Evolutionary conservation across 202 grass and related monocot species (phyloP), one percentile per base, ranked within the genome.

Genomic region (Panicum hallii): DNA sequence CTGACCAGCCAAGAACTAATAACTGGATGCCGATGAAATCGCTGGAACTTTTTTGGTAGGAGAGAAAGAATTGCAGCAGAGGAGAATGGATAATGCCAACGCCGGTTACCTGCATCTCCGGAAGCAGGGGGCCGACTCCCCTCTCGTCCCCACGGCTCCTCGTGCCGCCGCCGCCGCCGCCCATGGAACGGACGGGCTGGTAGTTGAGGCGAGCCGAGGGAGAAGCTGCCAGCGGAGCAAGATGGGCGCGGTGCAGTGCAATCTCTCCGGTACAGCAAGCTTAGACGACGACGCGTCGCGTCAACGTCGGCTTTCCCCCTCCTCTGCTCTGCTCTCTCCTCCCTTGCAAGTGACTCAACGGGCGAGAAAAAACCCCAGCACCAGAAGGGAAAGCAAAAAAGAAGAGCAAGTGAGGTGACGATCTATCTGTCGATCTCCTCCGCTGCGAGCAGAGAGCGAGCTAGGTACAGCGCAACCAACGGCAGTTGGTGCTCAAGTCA

Each of bases 391-490:
- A 42, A 4, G 7, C n/a, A 38, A 8, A 16, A 5, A 76, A 57
- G 6, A 56, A 9, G 9, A 3, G 47, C 47, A 11, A 41, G 10
- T 5, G 2, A 23, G 57, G 52, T 57, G 32, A 38, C 52, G 5
- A 30, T 4, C n/a, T 4, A 71, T 71, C 68, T 16, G 22, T 19
- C 20, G 22, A 49, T 72, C 44, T 49, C 44, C 69, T 9, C 20
- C 46, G 15, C 0, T 38, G 70, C 70, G 50, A 72, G 70, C 70
- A 34, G 23, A 8, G 44, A 45, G 8, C 6, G 47, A 49, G 38
- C 48, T 49, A 83, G 80, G 65, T 38, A 83, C 74, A 65, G 65
- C 80, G 6, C 56, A 88, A 72, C 80, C 42, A 38, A 63, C 48
- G 46, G 82, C 70, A 9, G 82, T 32, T 84, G 49, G 6, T 5